A percentile compares a stretch with the other conserved stretches of the same genome.
phyloP scores from a whole-genome alignment of 139 green algal genomes.

The Chlamydomonas sp. region DNA sequence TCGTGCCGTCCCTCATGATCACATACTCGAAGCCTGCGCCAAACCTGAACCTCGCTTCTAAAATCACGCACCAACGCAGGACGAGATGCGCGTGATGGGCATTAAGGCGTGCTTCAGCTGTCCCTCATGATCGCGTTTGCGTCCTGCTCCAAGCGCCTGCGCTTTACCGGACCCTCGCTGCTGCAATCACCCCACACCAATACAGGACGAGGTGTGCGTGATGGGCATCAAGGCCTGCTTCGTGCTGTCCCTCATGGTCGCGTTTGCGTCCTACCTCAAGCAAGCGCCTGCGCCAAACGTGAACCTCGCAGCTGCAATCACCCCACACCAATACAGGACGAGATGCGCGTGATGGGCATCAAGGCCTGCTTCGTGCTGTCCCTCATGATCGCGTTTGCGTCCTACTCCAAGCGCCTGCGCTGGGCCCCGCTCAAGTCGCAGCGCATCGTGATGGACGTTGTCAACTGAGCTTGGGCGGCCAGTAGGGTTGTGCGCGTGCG shows the following conservation, averaged over 20 bases:
- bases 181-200: no score
- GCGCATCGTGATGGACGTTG: slow-evolving; percentile 81
- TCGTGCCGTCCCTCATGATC: no score
- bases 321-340: slow-evolving; percentile 32
- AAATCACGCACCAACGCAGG: slow-evolving; percentile 12
- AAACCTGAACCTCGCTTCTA: background rate
- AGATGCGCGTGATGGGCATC: slow-evolving; percentile 95
- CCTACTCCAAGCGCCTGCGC: slow-evolving; percentile 94
- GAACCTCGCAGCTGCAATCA: background rate
- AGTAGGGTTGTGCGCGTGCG: no score
- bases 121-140: slow-evolving; percentile 68
- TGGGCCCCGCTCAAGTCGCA: slow-evolving; percentile 94
- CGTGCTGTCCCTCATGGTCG: no score
- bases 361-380: slow-evolving; percentile 85
- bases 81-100: slow-evolving; percentile 95
- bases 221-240: no score
- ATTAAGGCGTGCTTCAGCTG: slow-evolving; percentile 86
- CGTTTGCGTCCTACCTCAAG: no score
- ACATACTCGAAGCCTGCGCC: no score
- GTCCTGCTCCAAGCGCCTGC: slow-evolving; percentile 92
- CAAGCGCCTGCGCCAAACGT: no score
- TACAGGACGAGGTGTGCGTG: no score
- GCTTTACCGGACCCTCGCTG: no score
- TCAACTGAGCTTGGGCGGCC: slow-evolving; percentile 69
- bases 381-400: slow-evolving; percentile 67